phyloP scores from a whole-genome alignment of 1,284 basidiomycete genomes.

The Ceratobasidium sp. region DNA sequence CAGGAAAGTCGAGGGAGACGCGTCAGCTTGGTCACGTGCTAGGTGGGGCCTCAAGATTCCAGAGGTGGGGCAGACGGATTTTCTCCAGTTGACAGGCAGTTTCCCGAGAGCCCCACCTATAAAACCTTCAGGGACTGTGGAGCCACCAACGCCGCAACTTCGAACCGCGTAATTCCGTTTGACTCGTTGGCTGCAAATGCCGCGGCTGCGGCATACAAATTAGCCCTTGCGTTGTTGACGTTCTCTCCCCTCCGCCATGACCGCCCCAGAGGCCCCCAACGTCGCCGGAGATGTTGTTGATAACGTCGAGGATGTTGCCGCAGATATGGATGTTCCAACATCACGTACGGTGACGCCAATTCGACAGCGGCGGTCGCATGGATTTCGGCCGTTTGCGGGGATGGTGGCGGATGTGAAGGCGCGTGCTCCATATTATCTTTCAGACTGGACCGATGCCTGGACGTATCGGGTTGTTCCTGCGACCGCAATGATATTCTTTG shows the following conservation, averaged over 20 bases:
- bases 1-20: slow-evolving; percentile 31
- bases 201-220: slow-evolving; percentile 36
- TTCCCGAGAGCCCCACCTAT: background rate
- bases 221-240: background rate
- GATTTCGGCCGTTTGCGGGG: slow-evolving; percentile 70
- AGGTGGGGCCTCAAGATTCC: slow-evolving; percentile 52
- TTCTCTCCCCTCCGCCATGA: background rate
- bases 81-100: no score
- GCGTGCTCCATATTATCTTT: slow-evolving; percentile 83
- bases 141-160: background rate
- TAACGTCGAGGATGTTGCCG: background rate
- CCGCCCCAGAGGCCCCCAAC: background rate
- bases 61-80: background rate
- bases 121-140: slow-evolving; percentile 9
- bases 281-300: background rate
- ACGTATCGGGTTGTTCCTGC: slow-evolving; percentile 87
- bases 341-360: slow-evolving; percentile 46
- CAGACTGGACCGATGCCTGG: slow-evolving; percentile 91
- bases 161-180: background rate
- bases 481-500: slow-evolving; percentile 82
- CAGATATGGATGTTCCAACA: slow-evolving; percentile 17
- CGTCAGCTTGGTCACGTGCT: slow-evolving; percentile 46
- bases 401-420: slow-evolving; percentile 84
- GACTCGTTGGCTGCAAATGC: background rate
- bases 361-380: slow-evolving; percentile 16